Base-by-base conservation (phyloP, 139 green algal genomes). In the Chlorella sp. region DNA sequence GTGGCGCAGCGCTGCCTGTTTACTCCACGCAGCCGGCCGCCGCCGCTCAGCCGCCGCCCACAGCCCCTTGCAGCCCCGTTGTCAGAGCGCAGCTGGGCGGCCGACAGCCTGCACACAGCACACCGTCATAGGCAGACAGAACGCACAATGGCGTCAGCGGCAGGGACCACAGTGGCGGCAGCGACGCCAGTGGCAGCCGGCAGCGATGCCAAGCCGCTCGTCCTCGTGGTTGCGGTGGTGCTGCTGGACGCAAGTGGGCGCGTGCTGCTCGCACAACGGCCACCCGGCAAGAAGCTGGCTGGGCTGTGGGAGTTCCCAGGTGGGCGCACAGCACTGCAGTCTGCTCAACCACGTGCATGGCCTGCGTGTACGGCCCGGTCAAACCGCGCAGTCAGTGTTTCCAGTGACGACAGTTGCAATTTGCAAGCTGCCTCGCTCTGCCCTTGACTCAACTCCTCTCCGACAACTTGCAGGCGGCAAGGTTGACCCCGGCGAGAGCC, bases 221-320 rank as follows among this genome's bases (percentile, higher is more conserved):
- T 93, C 40, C 76, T 93, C 8, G 91, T 94, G 30, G 90, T 91
- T 20, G 91, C 91, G 30, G 91, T 86, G 0, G 90, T 87, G 14
- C 76, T 94, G 22, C 60, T 93, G n/a, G 82, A 93, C 72, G 79
- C 41, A n/a, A 48, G 86, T 22, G 70, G 88, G 9, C 82, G 78
- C 0, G 89, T 96, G 60, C 85, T 96, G 44, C 87, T 96, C 16
- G 93, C 93, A 0, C 90, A 95, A 85, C 85, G 94, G 30, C 93
- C 92, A 14, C 36, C 58, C 0, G 90, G 91, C 30, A 95, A 96
- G 75, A 91, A 94, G 77, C 91, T 96, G 48, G 91, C 91, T 30
- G 93, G 93, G 24, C 58, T 90, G 67, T 90, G 73, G 48, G 87
- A 90, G 30, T 88, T 87, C 43, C 78, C 81, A 44, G 73, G 77